Evolutionary conservation across 805 yeast species (phyloP), one percentile per base, ranked within the genome.

Genomic region (Hyphopichia homilentoma): DNA sequence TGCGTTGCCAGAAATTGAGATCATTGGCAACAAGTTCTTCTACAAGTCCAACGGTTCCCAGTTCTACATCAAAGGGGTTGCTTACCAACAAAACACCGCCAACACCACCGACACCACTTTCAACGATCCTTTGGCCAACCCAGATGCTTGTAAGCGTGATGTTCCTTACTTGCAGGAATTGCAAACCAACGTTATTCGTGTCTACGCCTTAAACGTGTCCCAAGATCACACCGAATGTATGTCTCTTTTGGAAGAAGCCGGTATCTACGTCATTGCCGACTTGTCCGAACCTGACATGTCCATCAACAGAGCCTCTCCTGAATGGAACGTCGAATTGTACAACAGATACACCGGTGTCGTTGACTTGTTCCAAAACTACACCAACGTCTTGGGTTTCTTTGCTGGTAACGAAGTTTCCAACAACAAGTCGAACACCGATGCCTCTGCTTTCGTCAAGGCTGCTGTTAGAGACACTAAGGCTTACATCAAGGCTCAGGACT

Each of bases 41-140:
- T 75, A 77, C 60, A 61, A 80, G 14, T 69, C 67, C 43, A 77
- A 80, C 44, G 90, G 88, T 8, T 73, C 84, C 25, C 95, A 86
- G 62, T 89, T 89, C 62, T 88, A 79, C 60, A 74, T 89, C 50
- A 81, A 78, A 50, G 97, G 97, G 44, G 74, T 87, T 32, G 95
- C 95, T 0, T 87, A 88, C 61, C 97, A 88, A 62, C 79, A 81
- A 27, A 45, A 54, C 48, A 16, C 31, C 41, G 51, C 43, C 30
- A 50, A 48, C 17, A 41, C 39, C n/a, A 36, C 40, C 2, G 35
- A 41, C 6, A 40, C 46, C n/a, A 38, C 50, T 16, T 73, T 66
- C 41, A 69, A 75, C 28, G 97, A 90, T 60, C 95, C 97, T 1
- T 68, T 90, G 48, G 83, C 87, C 4, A 84, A 85, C 50, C 63